Percentiles rank a stretch among this genome's conserved stretches.
These are phyloP conservation scores for Colletotrichum gigasporum DNA, from an alignment of 2,329 filamentous ascomycete genomes.

Conservation along the genomic window DNA sequence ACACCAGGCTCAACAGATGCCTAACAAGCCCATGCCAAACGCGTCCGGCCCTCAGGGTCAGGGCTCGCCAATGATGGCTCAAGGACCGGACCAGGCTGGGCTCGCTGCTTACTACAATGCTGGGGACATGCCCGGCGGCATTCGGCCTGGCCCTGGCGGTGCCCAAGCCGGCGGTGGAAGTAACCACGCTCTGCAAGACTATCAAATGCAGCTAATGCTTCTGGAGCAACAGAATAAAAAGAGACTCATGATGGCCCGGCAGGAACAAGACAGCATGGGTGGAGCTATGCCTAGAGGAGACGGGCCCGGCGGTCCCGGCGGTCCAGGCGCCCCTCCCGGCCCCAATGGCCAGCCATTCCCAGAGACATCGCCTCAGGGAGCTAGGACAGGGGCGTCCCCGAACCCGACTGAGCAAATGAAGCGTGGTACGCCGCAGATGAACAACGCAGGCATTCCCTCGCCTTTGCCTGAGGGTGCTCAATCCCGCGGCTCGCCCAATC, in stretches of 20 bases:
- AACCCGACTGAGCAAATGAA: conserved; percentile 84
- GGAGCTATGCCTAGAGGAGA: conserved; percentile 59
- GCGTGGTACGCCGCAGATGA: conserved; percentile 79
- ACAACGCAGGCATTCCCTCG: conserved; percentile 73
- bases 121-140: conserved; percentile 67
- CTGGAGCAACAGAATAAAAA: conserved; percentile 91
- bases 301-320: conserved; percentile 61
- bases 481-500: conserved; percentile 73
- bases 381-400: conserved; percentile 76
- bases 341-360: conserved; percentile 72
- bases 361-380: conserved; percentile 75
- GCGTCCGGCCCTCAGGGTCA: conserved; percentile 74
- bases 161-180: conserved; percentile 63
- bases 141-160: conserved; percentile 64
- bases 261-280: conserved; percentile 74
- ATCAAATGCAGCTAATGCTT: conserved; percentile 90
- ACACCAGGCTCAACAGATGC: conserved; percentile 83
- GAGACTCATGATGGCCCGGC: conserved; percentile 82
- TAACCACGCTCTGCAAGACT: conserved; percentile 86
- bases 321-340: conserved; percentile 61
- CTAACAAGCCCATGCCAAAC: conserved; percentile 82
- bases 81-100: conserved; percentile 71
- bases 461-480: conserved; percentile 75
- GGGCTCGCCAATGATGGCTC: conserved; percentile 83
- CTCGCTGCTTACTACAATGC: conserved; percentile 71